phyloP scores from a whole-genome alignment of 2,329 filamentous ascomycete species.

The Venturia nashicola region DNA sequence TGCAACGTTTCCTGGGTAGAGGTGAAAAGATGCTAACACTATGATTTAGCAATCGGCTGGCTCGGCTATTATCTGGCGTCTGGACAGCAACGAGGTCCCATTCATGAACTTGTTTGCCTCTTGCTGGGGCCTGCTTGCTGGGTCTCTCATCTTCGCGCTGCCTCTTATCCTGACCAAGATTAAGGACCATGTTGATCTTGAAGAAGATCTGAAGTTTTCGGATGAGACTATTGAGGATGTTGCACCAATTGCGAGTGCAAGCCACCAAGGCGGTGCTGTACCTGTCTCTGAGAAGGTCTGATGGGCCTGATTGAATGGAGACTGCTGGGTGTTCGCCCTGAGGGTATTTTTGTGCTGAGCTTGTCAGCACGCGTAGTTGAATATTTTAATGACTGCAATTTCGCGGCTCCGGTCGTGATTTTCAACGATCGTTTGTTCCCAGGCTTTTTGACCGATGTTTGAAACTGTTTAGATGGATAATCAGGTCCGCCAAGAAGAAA shows the following conservation, averaged over 20 bases:
- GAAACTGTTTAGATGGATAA: too few species aligned
- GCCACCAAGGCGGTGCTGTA: not conserved
- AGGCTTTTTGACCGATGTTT: not conserved
- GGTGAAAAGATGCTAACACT: not conserved
- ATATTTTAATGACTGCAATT: not conserved
- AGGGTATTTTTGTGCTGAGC: not conserved
- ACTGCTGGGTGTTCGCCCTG: not conserved
- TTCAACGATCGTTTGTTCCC: not conserved
- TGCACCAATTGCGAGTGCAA: conserved; percentile 13
- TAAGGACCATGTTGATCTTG: conserved; percentile 65
- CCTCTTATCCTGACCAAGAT: conserved; percentile 72
- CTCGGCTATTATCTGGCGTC: conserved; percentile 60
- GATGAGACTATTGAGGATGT: conserved; percentile 74
- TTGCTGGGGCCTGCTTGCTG: conserved; percentile 65
- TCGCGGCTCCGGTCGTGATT: not conserved
- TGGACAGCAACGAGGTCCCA: conserved; percentile 47
- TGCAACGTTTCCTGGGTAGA: not conserved
- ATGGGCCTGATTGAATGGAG: not conserved
- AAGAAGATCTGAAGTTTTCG: conserved; percentile 73
- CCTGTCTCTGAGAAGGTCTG: not conserved
- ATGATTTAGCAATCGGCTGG: conserved; percentile 59
- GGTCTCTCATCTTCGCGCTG: conserved; percentile 62
- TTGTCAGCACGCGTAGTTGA: not conserved
- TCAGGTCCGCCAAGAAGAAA: too few species aligned
- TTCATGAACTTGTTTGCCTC: conserved; percentile 63